A percentile compares a stretch with the other conserved stretches of the same genome.
Conservation (phyloP, 1,139 yeast species). For the Meyerozyma smithsonii region DNA sequence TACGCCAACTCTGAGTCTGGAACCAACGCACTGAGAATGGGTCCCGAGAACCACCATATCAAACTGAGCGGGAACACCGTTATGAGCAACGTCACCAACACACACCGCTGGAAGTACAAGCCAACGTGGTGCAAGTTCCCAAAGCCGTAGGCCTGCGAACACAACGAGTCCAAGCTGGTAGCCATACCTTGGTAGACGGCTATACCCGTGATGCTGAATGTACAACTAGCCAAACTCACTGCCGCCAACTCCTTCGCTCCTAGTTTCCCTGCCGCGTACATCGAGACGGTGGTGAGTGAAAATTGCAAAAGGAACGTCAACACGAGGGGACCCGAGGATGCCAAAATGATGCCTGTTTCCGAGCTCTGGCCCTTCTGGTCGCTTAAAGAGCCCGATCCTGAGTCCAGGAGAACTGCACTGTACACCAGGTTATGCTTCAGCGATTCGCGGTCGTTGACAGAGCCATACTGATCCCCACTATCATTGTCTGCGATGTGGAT, state of each 20-base stretch:
- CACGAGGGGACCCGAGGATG: slow-evolving; percentile 41
- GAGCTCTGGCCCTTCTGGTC: slow-evolving; percentile 4
- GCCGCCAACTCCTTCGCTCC: slow-evolving; percentile 46
- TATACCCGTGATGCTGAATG: slow-evolving; percentile 43
- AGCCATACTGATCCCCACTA: not conserved
- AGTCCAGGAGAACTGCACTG: not conserved
- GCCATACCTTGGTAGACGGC: slow-evolving; percentile 52
- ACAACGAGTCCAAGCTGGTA: slow-evolving; percentile 49
- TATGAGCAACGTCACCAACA: slow-evolving; percentile 26
- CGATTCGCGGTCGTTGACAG: not conserved
- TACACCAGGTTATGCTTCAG: not conserved
- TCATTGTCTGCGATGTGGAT: not conserved
- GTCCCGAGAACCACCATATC: slow-evolving; percentile 34
- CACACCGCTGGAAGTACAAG: slow-evolving; percentile 31
- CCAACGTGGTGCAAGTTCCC: slow-evolving; percentile 29
- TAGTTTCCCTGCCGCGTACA: slow-evolving; percentile 45
- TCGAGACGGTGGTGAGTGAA: slow-evolving; percentile 42
- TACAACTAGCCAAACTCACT: slow-evolving; percentile 45
- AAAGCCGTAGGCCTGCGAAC: slow-evolving; percentile 50
- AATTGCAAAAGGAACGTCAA: slow-evolving; percentile 49
- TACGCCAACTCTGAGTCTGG: slow-evolving; percentile 25
- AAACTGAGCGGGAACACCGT: slow-evolving; percentile 18
- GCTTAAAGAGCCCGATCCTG: not conserved
- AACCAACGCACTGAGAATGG: slow-evolving; percentile 23
- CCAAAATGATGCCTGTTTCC: slow-evolving; percentile 28